phyloP scores from a whole-genome alignment of 2,329 filamentous ascomycete genomes.

The Curvularia sp. region DNA sequence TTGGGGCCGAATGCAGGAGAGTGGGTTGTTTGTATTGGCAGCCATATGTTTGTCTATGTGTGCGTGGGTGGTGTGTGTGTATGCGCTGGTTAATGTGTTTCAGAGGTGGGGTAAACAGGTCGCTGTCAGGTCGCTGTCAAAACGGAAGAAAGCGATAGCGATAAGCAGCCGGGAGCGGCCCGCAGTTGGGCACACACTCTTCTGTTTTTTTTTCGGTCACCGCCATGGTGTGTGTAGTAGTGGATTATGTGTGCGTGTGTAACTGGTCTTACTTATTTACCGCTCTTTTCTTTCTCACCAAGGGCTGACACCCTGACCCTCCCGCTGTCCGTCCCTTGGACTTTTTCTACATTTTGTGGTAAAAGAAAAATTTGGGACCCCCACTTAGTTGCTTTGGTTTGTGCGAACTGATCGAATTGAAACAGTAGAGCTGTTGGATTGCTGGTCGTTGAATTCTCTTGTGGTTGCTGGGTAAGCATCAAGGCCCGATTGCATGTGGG shows the following conservation, averaged over 20 bases:
- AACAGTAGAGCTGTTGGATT: background rate
- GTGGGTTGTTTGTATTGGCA: background rate
- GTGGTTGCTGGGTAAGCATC: background rate
- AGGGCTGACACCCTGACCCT: background rate
- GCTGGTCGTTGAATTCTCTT: background rate
- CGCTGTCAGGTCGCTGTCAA: background rate
- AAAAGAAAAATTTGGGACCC: background rate
- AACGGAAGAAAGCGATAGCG: conserved; percentile 1
- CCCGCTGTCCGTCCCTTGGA: background rate
- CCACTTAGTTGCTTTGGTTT: background rate
- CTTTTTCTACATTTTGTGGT: background rate
- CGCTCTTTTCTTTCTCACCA: conserved; percentile 4
- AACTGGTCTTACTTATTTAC: conserved; percentile 1
- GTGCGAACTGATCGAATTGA: background rate
- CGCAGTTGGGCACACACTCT: conserved; percentile 19
- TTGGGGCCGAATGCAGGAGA: background rate
- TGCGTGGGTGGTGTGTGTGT: background rate
- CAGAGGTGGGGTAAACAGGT: background rate
- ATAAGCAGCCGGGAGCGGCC: conserved; percentile 30
- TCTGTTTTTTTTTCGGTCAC: conserved; percentile 4
- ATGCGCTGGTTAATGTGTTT: background rate
- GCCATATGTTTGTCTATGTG: background rate
- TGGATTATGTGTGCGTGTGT: background rate
- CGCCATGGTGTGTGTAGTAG: background rate
- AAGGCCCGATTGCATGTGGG: background rate